Percentiles rank a stretch among this genome's conserved stretches.
Conservation (phyloP, 2,329 filamentous ascomycete genomes). For the Zopfia rhizophila region DNA sequence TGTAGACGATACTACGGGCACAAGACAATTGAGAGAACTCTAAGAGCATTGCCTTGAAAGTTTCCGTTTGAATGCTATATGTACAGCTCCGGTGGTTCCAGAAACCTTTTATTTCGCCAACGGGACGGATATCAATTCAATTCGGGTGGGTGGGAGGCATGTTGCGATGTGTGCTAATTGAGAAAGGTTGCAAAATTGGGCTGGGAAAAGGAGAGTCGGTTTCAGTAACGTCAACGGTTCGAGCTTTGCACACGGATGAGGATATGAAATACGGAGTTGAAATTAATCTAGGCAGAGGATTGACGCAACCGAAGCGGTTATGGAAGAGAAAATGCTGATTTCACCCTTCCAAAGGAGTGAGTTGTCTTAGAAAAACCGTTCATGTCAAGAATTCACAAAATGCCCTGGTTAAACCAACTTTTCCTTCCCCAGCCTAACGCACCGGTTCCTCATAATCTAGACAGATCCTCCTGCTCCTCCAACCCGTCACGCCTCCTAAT, state of each 20-base stretch:
- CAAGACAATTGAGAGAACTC: background rate
- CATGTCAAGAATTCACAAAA: no score
- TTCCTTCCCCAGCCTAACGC: background rate
- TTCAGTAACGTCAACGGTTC: background rate
- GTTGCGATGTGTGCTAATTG: background rate
- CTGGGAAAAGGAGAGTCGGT: background rate
- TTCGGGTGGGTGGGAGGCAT: background rate
- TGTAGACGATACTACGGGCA: background rate
- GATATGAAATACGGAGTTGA: background rate
- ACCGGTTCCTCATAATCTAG: background rate
- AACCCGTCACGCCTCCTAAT: background rate
- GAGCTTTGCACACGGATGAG: background rate
- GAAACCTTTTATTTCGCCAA: background rate
- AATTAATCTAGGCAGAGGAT: background rate
- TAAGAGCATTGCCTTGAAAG: background rate
- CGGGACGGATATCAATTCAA: background rate
- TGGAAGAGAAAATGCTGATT: background rate
- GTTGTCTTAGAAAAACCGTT: no score
- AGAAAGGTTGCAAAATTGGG: background rate
- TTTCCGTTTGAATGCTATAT: background rate
- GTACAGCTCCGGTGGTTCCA: background rate
- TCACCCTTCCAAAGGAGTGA: background rate
- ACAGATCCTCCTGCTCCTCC: background rate
- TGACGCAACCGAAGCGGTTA: background rate
- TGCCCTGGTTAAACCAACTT: background rate